Evolutionary conservation across 2,329 filamentous ascomycete genomes (phyloP).

Genomic region (Phoma sp.): DNA sequence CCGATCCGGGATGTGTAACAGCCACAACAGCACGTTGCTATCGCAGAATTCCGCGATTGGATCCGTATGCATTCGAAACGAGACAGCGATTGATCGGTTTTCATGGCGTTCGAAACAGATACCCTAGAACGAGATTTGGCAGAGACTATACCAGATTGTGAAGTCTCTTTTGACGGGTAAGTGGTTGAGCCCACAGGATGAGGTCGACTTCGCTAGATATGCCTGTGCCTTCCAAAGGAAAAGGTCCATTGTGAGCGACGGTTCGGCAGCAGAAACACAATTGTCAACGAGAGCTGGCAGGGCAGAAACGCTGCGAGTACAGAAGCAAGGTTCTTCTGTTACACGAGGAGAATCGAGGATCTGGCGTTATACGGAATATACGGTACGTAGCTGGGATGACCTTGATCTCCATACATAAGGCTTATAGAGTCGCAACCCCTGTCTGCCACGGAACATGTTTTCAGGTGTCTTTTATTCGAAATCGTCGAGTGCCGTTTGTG

Average conservation of each 20-base stretch:
- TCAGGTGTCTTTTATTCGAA: neutral
- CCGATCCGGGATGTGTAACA: conserved; percentile 47
- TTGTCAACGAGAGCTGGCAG: conserved; percentile 9
- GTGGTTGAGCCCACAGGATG: neutral
- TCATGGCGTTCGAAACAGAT: conserved; percentile 27
- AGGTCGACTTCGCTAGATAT: neutral
- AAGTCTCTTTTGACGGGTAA: conserved; percentile 4
- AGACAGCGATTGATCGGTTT: conserved; percentile 21
- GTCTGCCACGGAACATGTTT: neutral
- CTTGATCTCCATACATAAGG: conserved; percentile 15
- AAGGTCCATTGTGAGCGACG: neutral
- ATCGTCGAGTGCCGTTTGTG: too few relatives aligned
- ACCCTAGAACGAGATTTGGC: conserved; percentile 24
- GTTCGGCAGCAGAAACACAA: neutral
- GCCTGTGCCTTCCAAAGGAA: neutral
- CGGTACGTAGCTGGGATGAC: conserved; percentile 33
- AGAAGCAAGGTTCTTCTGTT: conserved; percentile 21
- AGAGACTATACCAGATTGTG: conserved; percentile 9
- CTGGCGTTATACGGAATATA: conserved; percentile 23
- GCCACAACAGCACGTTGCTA: conserved; percentile 5
- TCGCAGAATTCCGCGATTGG: conserved; percentile 30
- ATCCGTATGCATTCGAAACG: conserved; percentile 21
- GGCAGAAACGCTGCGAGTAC: conserved; percentile 8
- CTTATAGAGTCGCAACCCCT: conserved; percentile 19
- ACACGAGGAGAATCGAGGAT: conserved; percentile 22